These are phyloP conservation scores for Russula abietina DNA, from an alignment of 768 basidiomycete genomes.

Conservation along the genomic window DNA sequence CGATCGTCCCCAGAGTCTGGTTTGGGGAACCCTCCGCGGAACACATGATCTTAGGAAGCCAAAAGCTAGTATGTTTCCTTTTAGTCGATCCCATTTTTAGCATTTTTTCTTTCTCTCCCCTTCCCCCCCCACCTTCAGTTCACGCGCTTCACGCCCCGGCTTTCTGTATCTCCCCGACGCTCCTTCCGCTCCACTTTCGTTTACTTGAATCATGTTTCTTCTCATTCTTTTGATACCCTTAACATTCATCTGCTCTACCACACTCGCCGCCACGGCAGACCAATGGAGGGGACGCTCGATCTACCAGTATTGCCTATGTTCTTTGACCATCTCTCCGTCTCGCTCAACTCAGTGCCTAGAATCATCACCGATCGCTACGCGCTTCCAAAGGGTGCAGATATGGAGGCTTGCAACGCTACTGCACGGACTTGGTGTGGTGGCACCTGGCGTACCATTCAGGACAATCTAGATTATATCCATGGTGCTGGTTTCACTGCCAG, in stretches of 20 bases:
- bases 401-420: constrained; percentile 49
- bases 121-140: too few relatives aligned
- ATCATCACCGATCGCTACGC: constrained; percentile 75
- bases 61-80: too few relatives aligned
- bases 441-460: constrained; percentile 68
- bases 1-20: neutral
- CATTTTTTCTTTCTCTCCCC: neutral
- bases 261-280: constrained; percentile 57
- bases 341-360: constrained; percentile 31
- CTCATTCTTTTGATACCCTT: constrained; percentile 25
- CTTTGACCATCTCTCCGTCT: neutral
- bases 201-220: constrained; percentile 1
- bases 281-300: constrained; percentile 74
- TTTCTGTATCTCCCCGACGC: neutral
- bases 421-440: constrained; percentile 79
- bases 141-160: neutral
- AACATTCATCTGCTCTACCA: constrained; percentile 33
- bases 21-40: neutral
- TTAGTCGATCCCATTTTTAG: neutral
- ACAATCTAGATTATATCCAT: constrained; percentile 82
- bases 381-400: constrained; percentile 48
- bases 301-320: constrained; percentile 51
- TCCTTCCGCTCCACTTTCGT: constrained; percentile 6
- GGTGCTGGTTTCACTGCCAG: constrained; percentile 76
- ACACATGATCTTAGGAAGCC: neutral